A percentile compares a stretch with the other conserved stretches of the same genome.
phyloP scores from a whole-genome alignment of 83 land plant genomes.

The Diphasiastrum complanatum region DNA sequence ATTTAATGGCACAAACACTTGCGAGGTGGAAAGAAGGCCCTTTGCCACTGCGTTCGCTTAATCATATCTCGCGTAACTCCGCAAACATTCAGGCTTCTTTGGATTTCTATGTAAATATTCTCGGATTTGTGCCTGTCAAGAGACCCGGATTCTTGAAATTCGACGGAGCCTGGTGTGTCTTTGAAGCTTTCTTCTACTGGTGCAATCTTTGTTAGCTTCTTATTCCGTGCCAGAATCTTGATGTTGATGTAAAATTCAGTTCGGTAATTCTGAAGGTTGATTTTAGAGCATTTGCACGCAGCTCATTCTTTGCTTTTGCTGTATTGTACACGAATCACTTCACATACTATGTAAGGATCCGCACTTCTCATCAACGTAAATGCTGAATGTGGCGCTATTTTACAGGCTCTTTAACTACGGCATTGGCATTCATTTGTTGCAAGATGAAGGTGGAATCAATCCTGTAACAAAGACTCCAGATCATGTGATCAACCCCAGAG shows the following conservation, averaged over 20 bases:
- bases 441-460: constrained; percentile 30
- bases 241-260: not conserved
- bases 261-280: not conserved
- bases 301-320: not conserved
- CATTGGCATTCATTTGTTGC: constrained; percentile 64
- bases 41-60: constrained; percentile 53
- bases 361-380: too few relatives aligned
- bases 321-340: not conserved
- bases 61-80: constrained; percentile 71
- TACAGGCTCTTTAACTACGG: constrained; percentile 78
- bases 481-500: constrained; percentile 51
- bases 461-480: constrained; percentile 6
- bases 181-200: not conserved
- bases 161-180: constrained; percentile 60
- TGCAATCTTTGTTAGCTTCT: not conserved
- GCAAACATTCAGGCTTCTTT: constrained; percentile 43
- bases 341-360: not conserved
- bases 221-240: not conserved
- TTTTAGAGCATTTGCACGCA: too few relatives aligned
- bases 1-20: too few relatives aligned
- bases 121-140: constrained; percentile 61
- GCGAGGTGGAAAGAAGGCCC: too few relatives aligned
- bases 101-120: constrained; percentile 57
- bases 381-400: too few relatives aligned
- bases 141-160: constrained; percentile 58